phyloP scores from a whole-genome alignment of 192 early-diverging fungal species.

The Mortierella hygrophila region DNA sequence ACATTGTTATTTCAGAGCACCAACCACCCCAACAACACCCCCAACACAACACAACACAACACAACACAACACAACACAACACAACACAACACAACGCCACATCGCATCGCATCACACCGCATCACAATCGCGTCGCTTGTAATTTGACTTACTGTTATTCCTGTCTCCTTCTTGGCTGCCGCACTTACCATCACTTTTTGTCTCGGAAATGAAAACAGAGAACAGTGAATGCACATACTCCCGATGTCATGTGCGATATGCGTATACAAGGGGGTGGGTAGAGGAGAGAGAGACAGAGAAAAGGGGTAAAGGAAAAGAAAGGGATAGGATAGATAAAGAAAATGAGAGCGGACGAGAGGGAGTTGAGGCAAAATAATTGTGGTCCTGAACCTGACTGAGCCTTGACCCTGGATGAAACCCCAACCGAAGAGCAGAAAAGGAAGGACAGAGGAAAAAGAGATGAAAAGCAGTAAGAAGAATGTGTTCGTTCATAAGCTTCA shows the following conservation, averaged over 20 bases:
- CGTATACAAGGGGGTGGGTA: too few relatives aligned
- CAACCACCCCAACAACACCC: too few relatives aligned
- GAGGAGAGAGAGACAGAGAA: too few relatives aligned
- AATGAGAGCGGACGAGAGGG: neutral
- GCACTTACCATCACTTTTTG: neutral
- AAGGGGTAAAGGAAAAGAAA: neutral
- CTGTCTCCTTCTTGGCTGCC: neutral
- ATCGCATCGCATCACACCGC: too few relatives aligned
- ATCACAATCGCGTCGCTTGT: neutral
- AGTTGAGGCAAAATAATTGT: neutral
- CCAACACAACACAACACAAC: too few relatives aligned
- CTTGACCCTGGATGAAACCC: neutral
- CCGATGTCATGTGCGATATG: too few relatives aligned
- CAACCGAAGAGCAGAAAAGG: neutral
- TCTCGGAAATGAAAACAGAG: constrained; percentile 1
- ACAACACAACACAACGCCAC: too few relatives aligned
- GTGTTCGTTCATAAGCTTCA: too few relatives aligned
- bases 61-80: too few relatives aligned
- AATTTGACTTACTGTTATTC: neutral
- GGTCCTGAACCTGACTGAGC: neutral
- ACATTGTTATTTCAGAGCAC: too few relatives aligned
- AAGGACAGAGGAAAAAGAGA: neutral
- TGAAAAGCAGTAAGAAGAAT: neutral
- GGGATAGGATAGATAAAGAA: neutral
- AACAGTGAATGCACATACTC: too few relatives aligned